phyloP scores from a whole-genome alignment of 176 grass and related monocot genomes.

The Echinochloa phyllopogon region DNA sequence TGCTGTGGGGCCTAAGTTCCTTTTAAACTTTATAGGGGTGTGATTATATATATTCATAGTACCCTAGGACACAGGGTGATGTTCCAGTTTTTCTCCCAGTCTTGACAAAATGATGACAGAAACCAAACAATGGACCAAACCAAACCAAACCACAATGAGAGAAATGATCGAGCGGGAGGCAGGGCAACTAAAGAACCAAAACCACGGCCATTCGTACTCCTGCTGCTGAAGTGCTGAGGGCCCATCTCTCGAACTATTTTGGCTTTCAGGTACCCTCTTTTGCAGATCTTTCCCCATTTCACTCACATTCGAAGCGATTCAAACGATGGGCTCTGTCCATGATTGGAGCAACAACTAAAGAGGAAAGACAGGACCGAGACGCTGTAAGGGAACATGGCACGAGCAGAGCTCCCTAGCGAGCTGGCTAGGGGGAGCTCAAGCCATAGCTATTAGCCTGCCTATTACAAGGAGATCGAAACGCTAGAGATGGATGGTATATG shows the following conservation, averaged over 20 bases:
- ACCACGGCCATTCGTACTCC: neutral
- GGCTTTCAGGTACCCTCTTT: constrained; percentile 8
- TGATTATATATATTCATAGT: neutral
- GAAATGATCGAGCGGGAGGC: neutral
- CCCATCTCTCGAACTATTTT: constrained; percentile 3
- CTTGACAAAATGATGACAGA: constrained; percentile 4
- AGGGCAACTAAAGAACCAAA: neutral
- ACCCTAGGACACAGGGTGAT: neutral
- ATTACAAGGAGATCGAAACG: neutral
- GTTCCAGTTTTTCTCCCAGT: neutral
- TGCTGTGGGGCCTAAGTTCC: neutral
- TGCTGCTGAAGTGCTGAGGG: neutral
- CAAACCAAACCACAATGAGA: neutral
- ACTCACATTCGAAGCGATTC: constrained; percentile 19
- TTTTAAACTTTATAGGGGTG: neutral
- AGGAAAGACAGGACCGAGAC: constrained; percentile 27
- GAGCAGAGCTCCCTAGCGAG: neutral
- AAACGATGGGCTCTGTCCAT: constrained; percentile 31
- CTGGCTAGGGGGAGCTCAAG: neutral
- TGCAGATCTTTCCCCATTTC: constrained; percentile 29
- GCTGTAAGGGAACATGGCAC: constrained; percentile 37
- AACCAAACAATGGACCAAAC: constrained; percentile 2
- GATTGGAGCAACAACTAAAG: constrained; percentile 54
- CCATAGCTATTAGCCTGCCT: neutral
- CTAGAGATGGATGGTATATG: neutral